Evolutionary conservation across 257 asterid species (phyloP).

Genomic region (Lycium barbarum): DNA sequence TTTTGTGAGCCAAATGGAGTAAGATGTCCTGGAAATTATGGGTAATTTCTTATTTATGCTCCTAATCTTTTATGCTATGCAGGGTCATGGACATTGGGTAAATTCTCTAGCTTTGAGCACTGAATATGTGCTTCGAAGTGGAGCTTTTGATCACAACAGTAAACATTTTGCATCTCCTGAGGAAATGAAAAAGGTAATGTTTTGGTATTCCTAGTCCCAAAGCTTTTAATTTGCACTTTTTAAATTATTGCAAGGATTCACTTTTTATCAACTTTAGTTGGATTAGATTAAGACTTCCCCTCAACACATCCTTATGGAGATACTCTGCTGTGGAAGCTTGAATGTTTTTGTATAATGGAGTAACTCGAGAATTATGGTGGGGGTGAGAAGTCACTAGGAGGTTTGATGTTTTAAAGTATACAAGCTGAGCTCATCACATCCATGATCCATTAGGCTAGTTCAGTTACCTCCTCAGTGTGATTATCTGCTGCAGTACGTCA

Average conservation of each 20-base stretch:
- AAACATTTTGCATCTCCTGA: conserved; percentile 74
- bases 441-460: not conserved
- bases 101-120: conserved; percentile 96
- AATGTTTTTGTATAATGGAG: not conserved
- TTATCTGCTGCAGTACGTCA: not conserved
- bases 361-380: not conserved
- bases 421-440: not conserved
- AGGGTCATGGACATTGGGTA: conserved; percentile 99
- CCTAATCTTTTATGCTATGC: conserved; percentile 31
- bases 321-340: not conserved
- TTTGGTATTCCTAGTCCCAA: conserved; percentile 35
- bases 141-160: conserved; percentile 88
- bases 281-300: not conserved
- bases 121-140: conserved; percentile 90
- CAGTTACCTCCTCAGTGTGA: not conserved
- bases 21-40: not conserved
- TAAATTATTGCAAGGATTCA: not conserved
- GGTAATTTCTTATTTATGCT: conserved; percentile 25
- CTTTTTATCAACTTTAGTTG: not conserved
- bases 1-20: not conserved
- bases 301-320: not conserved
- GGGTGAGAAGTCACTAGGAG: not conserved
- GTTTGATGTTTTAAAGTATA: not conserved
- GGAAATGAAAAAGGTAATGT: conserved; percentile 84
- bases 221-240: not conserved